phyloP scores from a whole-genome alignment of 2,329 filamentous ascomycete genomes.

The Colletotrichum ledebouriae region DNA sequence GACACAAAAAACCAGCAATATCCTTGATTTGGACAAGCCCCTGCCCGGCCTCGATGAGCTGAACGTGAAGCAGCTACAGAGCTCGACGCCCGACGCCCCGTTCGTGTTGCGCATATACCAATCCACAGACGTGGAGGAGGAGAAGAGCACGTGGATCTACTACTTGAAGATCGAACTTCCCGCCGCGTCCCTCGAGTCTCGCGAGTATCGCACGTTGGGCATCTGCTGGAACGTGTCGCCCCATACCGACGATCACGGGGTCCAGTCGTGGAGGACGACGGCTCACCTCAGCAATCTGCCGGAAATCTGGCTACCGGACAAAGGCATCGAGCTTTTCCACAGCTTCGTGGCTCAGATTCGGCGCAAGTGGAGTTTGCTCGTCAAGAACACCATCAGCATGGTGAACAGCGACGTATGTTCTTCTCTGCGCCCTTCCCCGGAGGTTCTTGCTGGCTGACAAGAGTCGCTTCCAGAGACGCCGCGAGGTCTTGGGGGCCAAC shows the following conservation, averaged over 20 bases:
- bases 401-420: not conserved
- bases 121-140: not conserved
- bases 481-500: conserved; percentile 4
- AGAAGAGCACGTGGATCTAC: not conserved
- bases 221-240: conserved; percentile 3
- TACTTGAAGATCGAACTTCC: not conserved
- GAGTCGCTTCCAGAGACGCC: not conserved
- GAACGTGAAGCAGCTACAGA: not conserved
- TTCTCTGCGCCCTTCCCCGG: too few relatives aligned
- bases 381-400: not conserved
- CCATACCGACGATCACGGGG: conserved; percentile 1
- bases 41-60: not conserved
- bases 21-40: not conserved
- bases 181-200: not conserved
- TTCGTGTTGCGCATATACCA: not conserved
- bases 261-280: not conserved
- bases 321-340: not conserved
- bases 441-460: too few relatives aligned
- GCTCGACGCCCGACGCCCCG: not conserved
- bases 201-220: too few relatives aligned
- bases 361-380: not conserved
- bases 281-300: not conserved
- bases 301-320: not conserved
- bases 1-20: not conserved
- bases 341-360: not conserved